A percentile compares a stretch with the other conserved stretches of the same genome.
Evolutionary conservation across 129 eudicot species (phyloP).

Genomic region (Cynara cardunculus): DNA sequence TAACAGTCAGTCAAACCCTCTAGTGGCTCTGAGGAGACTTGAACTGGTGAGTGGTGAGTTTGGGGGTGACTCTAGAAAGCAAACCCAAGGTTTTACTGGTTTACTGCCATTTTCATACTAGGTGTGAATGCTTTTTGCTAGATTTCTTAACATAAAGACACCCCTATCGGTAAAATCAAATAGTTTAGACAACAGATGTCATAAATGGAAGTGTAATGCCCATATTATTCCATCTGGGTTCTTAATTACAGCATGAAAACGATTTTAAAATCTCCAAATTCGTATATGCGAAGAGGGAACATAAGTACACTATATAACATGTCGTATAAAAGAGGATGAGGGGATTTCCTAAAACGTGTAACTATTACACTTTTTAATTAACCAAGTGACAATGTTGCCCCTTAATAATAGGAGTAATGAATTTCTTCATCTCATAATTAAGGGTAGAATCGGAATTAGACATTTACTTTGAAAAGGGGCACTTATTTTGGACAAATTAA

Average conservation of each 20-base stretch:
- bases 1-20: neutral
- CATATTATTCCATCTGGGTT: neutral
- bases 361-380: neutral
- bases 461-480: neutral
- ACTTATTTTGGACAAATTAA: neutral
- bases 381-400: neutral
- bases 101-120: neutral
- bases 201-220: neutral
- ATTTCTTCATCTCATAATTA: neutral
- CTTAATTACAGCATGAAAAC: neutral
- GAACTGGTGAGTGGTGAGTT: no score
- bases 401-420: neutral
- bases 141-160: no score
- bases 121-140: neutral
- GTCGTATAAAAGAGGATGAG: no score
- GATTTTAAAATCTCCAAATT: no score
- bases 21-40: no score
- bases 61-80: no score
- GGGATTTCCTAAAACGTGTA: no score
- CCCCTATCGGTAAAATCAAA: no score
- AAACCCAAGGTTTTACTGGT: no score
- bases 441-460: neutral
- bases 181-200: neutral
- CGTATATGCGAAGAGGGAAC: no score
- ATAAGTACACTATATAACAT: no score